These are phyloP conservation scores for Podospora comata DNA, from an alignment of 495 filamentous ascomycete genomes.

Conservation along the genomic window DNA sequence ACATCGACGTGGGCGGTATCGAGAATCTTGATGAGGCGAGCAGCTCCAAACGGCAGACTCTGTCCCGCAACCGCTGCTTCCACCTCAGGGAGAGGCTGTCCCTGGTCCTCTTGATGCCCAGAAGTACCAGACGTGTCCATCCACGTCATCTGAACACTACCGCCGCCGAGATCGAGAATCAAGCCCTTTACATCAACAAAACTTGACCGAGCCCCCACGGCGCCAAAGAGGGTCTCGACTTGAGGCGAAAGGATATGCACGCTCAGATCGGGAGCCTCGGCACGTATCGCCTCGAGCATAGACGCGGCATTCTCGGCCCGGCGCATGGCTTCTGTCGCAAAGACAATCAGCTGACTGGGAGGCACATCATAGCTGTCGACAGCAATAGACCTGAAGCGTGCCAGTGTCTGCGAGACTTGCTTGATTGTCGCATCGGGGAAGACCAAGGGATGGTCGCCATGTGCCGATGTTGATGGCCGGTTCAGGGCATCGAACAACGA, in stretches of 20 bases:
- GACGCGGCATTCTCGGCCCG: conserved; percentile 69
- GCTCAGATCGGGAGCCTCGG: conserved; percentile 54
- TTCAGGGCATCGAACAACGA: conserved; percentile 87
- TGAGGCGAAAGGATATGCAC: conserved; percentile 73
- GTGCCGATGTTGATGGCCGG: conserved; percentile 23
- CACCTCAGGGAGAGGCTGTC: conserved; percentile 44
- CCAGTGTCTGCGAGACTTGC: conserved; percentile 59
- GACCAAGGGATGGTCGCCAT: conserved; percentile 40
- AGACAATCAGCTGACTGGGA: conserved; percentile 59
- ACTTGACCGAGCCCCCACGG: conserved; percentile 76
- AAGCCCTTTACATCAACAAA: conserved; percentile 60
- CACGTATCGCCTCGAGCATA: conserved; percentile 61
- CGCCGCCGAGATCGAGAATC: conserved; percentile 86
- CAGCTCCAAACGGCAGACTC: conserved; percentile 81
- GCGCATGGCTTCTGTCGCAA: conserved; percentile 88
- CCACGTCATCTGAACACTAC: conserved; percentile 88
- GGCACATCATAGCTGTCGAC: conserved; percentile 61
- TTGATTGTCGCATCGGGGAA: conserved; percentile 64
- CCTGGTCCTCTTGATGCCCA: conserved; percentile 39
- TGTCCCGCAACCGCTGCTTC: conserved; percentile 47
- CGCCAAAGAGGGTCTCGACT: conserved; percentile 78
- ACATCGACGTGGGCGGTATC: conserved; percentile 43
- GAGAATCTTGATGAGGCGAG: conserved; percentile 66
- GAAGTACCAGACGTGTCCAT: conserved; percentile 49
- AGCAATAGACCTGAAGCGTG: conserved; percentile 73